phyloP scores from a whole-genome alignment of 1,284 basidiomycete genomes.

The Sporisorium sorghi region DNA sequence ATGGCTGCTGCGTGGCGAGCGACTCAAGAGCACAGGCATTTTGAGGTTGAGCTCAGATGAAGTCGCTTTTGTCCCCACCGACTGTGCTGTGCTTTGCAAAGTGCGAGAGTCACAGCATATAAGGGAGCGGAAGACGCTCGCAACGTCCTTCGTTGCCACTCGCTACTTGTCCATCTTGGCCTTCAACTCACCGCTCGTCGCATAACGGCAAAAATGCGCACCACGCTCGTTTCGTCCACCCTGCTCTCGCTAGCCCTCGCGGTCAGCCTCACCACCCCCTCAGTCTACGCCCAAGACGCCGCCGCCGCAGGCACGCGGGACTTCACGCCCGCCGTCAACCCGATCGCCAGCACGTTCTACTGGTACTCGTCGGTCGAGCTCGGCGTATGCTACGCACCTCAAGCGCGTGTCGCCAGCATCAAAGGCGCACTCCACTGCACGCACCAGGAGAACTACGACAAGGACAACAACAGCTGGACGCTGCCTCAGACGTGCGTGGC shows the following conservation, averaged over 20 bases:
- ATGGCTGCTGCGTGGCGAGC: slow-evolving; percentile 1
- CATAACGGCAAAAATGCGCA: neutral
- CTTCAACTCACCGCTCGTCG: neutral
- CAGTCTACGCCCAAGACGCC: neutral
- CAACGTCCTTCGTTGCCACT: neutral
- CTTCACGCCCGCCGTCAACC: neutral
- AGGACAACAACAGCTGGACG: slow-evolving; percentile 40
- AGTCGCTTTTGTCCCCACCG: neutral
- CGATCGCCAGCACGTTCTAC: slow-evolving; percentile 32
- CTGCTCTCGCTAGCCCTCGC: neutral
- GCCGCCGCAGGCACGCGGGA: neutral
- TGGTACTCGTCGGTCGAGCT: slow-evolving; percentile 50
- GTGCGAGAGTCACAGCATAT: neutral
- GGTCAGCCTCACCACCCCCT: neutral
- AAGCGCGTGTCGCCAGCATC: slow-evolving; percentile 30
- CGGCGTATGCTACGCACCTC: slow-evolving; percentile 40
- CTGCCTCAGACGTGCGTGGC: slow-evolving; percentile 45
- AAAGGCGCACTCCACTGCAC: slow-evolving; percentile 33
- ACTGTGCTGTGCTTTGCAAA: neutral
- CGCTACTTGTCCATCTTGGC: neutral
- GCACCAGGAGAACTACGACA: slow-evolving; percentile 38
- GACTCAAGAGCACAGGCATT: neutral
- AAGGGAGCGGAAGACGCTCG: neutral
- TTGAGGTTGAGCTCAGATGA: neutral
- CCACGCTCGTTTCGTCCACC: neutral